Percentiles rank a stretch among this genome's conserved stretches.
phyloP scores from a whole-genome alignment of 352 stramenopile species.

The Hyaloperonospora brassicae region DNA sequence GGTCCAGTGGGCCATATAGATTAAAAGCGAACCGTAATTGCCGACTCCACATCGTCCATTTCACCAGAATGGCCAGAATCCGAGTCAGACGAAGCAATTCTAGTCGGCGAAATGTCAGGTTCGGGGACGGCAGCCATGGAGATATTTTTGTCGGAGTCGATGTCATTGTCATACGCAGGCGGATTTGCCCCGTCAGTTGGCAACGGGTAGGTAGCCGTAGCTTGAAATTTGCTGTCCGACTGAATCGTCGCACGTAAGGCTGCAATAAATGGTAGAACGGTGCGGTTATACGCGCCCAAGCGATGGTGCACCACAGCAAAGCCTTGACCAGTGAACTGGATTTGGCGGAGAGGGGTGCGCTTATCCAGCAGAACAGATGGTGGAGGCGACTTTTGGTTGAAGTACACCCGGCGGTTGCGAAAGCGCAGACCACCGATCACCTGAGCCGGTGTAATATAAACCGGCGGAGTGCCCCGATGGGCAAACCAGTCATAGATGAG shows the following conservation, averaged over 20 bases:
- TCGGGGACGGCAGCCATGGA: background rate
- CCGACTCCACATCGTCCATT: no score
- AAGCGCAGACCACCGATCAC: no score
- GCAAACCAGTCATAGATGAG: slow-evolving; percentile 8
- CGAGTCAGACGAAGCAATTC: background rate
- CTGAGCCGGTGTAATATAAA: background rate
- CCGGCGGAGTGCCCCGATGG: background rate
- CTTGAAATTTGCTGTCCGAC: background rate
- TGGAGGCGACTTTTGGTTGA: background rate
- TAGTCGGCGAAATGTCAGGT: background rate
- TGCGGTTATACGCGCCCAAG: background rate
- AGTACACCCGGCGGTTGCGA: no score
- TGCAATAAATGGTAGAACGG: background rate
- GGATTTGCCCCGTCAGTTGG: background rate
- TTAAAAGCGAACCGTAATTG: background rate
- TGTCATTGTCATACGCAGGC: background rate
- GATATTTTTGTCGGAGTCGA: background rate
- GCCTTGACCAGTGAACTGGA: background rate
- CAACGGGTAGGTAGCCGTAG: no score
- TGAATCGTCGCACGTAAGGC: background rate
- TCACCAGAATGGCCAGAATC: no score
- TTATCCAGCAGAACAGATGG: background rate
- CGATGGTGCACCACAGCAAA: background rate
- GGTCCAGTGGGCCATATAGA: background rate
- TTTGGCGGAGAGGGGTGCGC: background rate